Conservation (phyloP, 75 land plant species). For the Gnetum montanum region DNA sequence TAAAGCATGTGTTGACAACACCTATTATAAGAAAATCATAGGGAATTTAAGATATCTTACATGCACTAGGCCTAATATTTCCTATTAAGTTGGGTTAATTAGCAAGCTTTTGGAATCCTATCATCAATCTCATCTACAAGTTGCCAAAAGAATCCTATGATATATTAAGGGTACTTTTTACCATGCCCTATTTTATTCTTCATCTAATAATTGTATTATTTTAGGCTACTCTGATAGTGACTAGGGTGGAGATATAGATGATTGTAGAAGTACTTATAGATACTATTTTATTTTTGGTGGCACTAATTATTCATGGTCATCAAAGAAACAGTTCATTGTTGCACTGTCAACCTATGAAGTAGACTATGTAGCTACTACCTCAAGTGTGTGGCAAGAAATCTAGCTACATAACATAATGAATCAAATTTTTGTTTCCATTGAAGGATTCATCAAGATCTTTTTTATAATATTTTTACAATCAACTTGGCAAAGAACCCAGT, state of each 20-base stretch:
- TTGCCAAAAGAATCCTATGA: conserved; percentile 1
- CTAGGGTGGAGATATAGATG: conserved; percentile 3
- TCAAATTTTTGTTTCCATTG: not conserved
- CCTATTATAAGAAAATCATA: not conserved
- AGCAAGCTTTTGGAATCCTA: not conserved
- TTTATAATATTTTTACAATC: conserved; percentile 12
- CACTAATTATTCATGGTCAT: not conserved
- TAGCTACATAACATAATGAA: conserved; percentile 8
- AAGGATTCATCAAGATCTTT: not conserved
- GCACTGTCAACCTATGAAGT: conserved; percentile 6
- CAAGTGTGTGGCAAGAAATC: not conserved
- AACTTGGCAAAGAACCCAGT: conserved; percentile 7
- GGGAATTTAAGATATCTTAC: conserved; percentile 9
- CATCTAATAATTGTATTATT: not conserved
- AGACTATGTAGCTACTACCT: conserved; percentile 10
- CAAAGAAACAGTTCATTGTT: not conserved
- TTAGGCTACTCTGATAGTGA: not conserved
- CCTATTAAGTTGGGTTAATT: not conserved
- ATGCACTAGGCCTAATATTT: conserved; percentile 1
- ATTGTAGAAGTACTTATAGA: not conserved
- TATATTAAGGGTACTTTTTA: conserved; percentile 1
- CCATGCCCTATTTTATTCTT: not conserved
- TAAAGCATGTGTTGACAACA: not conserved
- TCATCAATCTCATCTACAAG: not conserved
- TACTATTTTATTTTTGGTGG: not conserved